Evolutionary conservation across 495 filamentous ascomycete species (phyloP), one percentile per base, ranked within the genome.

Genomic region (Penicillium malachiteum): DNA sequence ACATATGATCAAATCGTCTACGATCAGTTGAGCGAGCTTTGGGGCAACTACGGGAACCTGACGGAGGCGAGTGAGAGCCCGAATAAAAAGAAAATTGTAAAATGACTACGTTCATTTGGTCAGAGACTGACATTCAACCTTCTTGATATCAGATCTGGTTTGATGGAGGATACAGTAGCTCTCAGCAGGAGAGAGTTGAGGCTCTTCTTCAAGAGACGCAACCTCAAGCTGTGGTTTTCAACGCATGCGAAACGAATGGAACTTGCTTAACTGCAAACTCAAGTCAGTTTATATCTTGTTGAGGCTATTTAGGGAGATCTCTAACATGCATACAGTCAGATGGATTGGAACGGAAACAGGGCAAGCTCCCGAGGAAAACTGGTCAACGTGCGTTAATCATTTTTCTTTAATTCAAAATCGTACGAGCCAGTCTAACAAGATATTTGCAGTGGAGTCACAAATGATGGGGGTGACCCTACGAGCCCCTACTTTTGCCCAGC

Each of bases 401-500:
- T 49, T 40, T n/a, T 17, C 13, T 33, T 17, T 11, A 17, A 44
- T 4, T 37, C 34, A 9, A 2, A 1, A 2, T 5, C 2, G 34
- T 4, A 26, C 4, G 4, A 26, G 21, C 4, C 21, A 37, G 2
- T 10, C 34, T 37, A 37, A 37, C 12, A 3, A 2, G 2, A 10
- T 13, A 13, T 37, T 9, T 37, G 8, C 12, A 37, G 34, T 37
- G 34, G 34, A 3, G 34, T 37, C 5, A 37, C 34, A 7, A 37
- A 37, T 13, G 34, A 37, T 13, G 34, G 34, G 0, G 54, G 54
- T 12, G 54, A 56, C 32, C 17, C 46, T 50, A 43, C 18, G 30
- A 56, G 54, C 26, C 46, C 54, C 17, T 56, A 56, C 31, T 56
- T 56, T 14, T 56, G 54, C 38, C 54, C 54, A n/a, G 54, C 54